These are phyloP conservation scores for Septoria petroselini DNA, from an alignment of 2,329 filamentous ascomycete species.

Conservation along the genomic window DNA sequence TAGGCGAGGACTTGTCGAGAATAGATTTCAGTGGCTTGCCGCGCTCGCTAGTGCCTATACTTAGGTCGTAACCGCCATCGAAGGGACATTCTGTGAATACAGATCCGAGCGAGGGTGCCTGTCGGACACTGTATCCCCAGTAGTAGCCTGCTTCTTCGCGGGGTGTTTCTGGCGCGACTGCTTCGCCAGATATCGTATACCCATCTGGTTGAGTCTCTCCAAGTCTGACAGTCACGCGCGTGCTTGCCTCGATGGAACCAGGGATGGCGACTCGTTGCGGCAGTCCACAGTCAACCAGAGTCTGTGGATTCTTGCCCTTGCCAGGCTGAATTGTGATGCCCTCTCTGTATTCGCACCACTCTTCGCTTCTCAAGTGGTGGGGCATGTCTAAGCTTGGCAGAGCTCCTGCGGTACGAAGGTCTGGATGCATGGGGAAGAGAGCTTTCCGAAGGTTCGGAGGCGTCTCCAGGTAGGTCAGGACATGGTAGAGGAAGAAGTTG, in stretches of 20 bases:
- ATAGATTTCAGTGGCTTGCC: slow-evolving; percentile 45
- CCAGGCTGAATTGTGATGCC: slow-evolving; percentile 58
- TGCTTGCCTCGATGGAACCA: slow-evolving; percentile 63
- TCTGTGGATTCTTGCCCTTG: slow-evolving; percentile 43
- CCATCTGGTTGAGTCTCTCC: slow-evolving; percentile 40
- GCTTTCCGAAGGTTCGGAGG: slow-evolving; percentile 75
- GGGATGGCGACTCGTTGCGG: slow-evolving; percentile 51
- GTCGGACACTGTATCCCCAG: slow-evolving; percentile 76
- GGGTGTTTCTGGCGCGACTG: slow-evolving; percentile 64
- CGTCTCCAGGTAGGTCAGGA: slow-evolving; percentile 78
- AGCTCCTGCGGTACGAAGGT: slow-evolving; percentile 68
- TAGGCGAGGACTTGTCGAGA: slow-evolving; percentile 46
- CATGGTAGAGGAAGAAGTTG: slow-evolving; percentile 73
- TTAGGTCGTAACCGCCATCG: slow-evolving; percentile 75
- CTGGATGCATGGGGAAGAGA: slow-evolving; percentile 75
- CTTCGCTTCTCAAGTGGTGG: slow-evolving; percentile 71
- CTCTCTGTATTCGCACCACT: slow-evolving; percentile 78
- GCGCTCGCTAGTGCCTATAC: slow-evolving; percentile 79
- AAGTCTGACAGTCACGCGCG: slow-evolving; percentile 70
- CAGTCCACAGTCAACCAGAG: slow-evolving; percentile 52
- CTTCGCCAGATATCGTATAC: slow-evolving; percentile 15
- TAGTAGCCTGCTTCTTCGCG: slow-evolving; percentile 77
- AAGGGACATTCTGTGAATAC: slow-evolving; percentile 76
- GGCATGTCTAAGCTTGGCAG: slow-evolving; percentile 80
- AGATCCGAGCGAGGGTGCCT: slow-evolving; percentile 62